phyloP scores from a whole-genome alignment of 352 stramenopile genomes.

The Phytophthora cactorum region DNA sequence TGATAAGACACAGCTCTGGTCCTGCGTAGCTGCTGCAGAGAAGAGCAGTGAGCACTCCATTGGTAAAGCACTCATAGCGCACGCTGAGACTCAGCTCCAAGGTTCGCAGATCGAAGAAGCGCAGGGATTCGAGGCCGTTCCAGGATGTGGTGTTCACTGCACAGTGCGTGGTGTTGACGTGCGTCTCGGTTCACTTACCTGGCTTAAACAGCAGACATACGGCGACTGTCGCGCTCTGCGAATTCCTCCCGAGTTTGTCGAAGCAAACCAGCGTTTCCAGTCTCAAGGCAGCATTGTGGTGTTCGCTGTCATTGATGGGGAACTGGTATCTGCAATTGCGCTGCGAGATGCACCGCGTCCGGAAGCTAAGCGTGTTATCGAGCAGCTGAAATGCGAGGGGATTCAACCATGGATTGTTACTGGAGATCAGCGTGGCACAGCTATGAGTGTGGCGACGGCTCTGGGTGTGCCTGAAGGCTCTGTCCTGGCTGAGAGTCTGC shows the following conservation, averaged over 20 bases:
- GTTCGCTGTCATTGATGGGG: constrained; percentile 60
- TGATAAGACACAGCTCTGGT: constrained; percentile 40
- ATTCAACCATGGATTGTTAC: constrained; percentile 83
- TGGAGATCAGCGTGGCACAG: constrained; percentile 72
- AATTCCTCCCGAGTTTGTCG: constrained; percentile 47
- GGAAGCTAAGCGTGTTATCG: constrained; percentile 61
- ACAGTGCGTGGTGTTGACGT: constrained; percentile 41
- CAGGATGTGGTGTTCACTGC: constrained; percentile 69
- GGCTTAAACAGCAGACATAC: constrained; percentile 62
- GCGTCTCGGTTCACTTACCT: constrained; percentile 70
- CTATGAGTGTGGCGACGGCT: constrained; percentile 51
- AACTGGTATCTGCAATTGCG: constrained; percentile 58
- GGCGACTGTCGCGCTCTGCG: constrained; percentile 26
- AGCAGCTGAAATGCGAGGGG: constrained; percentile 54
- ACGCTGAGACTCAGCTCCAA: constrained; percentile 44
- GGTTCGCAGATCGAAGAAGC: constrained; percentile 26
- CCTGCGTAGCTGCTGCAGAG: constrained; percentile 56
- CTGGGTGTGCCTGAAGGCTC: constrained; percentile 61
- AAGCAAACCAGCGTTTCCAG: constrained; percentile 51
- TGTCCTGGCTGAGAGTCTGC: constrained; percentile 68
- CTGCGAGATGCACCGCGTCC: constrained; percentile 56
- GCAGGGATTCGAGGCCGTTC: constrained; percentile 51
- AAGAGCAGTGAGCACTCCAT: constrained; percentile 72
- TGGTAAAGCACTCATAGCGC: constrained; percentile 54
- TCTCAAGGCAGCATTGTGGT: constrained; percentile 68